These are phyloP conservation scores for Pseudoscleropodium purum DNA, from an alignment of 225 moss, liverwort and hornwort genomes.

Conservation along the genomic window DNA sequence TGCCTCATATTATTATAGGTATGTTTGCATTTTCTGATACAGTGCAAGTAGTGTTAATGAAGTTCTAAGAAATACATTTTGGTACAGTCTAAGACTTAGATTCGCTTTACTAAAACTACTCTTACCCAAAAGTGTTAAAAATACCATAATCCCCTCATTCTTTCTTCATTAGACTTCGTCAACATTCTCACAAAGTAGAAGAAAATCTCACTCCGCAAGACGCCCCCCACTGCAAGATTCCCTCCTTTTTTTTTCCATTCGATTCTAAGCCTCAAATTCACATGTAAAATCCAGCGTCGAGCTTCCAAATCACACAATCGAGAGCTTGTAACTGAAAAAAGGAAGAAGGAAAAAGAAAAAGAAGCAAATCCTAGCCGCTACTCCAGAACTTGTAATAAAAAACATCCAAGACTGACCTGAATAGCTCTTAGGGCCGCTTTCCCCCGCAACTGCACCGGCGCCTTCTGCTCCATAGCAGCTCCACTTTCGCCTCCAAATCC, in stretches of 20 bases:
- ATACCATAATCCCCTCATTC: not conserved
- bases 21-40: not conserved
- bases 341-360: not conserved
- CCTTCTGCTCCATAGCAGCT: slow-evolving; percentile 6
- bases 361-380: not conserved
- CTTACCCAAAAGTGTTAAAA: no score
- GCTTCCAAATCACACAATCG: not conserved
- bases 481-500: not conserved
- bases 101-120: not conserved
- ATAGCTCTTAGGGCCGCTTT: slow-evolving; percentile 24
- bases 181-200: not conserved
- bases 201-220: not conserved
- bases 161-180: not conserved
- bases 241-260: not conserved
- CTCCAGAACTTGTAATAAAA: not conserved
- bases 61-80: not conserved
- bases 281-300: not conserved
- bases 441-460: slow-evolving; percentile 22
- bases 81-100: not conserved
- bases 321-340: not conserved
- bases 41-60: not conserved
- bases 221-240: not conserved
- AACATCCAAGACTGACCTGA: slow-evolving; percentile 15
- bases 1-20: not conserved
- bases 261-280: not conserved